These are phyloP conservation scores for Saccharomycopsis lassenensis DNA, from an alignment of 805 yeast genomes.

Conservation along the genomic window DNA sequence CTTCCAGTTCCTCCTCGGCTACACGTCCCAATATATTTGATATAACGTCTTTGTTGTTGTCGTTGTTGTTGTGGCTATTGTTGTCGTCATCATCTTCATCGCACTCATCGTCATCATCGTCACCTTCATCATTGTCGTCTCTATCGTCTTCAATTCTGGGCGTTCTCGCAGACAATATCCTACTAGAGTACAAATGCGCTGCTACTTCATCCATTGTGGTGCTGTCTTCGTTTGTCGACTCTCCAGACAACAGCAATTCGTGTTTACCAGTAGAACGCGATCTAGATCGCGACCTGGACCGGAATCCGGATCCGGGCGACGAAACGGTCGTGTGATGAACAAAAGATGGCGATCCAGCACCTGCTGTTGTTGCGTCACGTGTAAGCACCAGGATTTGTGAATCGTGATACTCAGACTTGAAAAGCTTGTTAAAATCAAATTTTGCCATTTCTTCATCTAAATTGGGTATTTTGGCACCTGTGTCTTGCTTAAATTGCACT, in stretches of 20 bases:
- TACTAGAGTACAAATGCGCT: constrained; percentile 10
- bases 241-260: too few species aligned
- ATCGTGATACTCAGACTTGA: constrained; percentile 10
- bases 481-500: background rate
- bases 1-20: too few species aligned
- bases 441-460: background rate
- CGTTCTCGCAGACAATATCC: constrained; percentile 7
- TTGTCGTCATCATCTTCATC: background rate
- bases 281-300: too few species aligned
- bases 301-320: too few species aligned
- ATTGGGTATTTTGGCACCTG: background rate
- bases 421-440: constrained; percentile 8
- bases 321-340: too few species aligned
- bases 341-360: background rate
- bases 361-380: background rate
- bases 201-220: constrained; percentile 1
- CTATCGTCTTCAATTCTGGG: constrained; percentile 13
- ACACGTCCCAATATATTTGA: too few species aligned
- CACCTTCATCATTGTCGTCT: constrained; percentile 7
- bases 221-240: background rate
- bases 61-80: too few species aligned
- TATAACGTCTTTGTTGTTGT: too few species aligned
- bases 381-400: background rate
- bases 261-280: too few species aligned
- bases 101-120: background rate